Evolutionary conservation across 176 grass and related monocot species (phyloP), one percentile per base, ranked within the genome.

Genomic region (Carex pumila): DNA sequence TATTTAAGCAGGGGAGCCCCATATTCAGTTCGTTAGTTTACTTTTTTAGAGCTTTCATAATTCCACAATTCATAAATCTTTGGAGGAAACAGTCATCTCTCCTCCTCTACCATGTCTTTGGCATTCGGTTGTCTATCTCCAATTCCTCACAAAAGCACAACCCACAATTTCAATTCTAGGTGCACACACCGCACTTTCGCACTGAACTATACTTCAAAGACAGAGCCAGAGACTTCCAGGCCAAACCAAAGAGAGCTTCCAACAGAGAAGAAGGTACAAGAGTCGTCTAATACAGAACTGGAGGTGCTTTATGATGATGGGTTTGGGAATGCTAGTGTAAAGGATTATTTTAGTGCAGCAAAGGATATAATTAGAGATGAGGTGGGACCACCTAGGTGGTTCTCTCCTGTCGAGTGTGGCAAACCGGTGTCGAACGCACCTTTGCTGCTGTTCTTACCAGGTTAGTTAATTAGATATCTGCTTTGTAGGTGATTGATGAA

Each of bases 381-480:
- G 69, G 91, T 81, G 6, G 96, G 88, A 0, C 92, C 93, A 49
- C 96, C 93, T 17, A 88, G 96, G 63, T 99, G 96, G 96, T 94
- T 99, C 83, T 92, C 61, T 87, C 96, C 93, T 74, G 61, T 90
- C 6, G 93, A 99, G 47, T 92, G 83, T n/a, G 89, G 85, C 75
- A 58, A 25, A 3, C 89, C 91, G 12, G 80, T 95, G 70, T 86
- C 86, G 14, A 81, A 78, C 32, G 84, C 93, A 39, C 96, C 96
- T 29, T 78, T 92, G 81, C 88, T 99, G 76, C 86, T 99, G 80
- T 99, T 93, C 89, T 90, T 99, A 87, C 93, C 96, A 85, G 96
- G 96, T 95, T 47, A 41, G 39, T 41, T 47, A 41, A 3, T 41
- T 41, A 45, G 43, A 45, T 45, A 4, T 43, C 2, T 52, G 71